Evolutionary conservation across 192 early-diverging fungal species (phyloP).

Genomic region (Linnemannia schmuckeri): DNA sequence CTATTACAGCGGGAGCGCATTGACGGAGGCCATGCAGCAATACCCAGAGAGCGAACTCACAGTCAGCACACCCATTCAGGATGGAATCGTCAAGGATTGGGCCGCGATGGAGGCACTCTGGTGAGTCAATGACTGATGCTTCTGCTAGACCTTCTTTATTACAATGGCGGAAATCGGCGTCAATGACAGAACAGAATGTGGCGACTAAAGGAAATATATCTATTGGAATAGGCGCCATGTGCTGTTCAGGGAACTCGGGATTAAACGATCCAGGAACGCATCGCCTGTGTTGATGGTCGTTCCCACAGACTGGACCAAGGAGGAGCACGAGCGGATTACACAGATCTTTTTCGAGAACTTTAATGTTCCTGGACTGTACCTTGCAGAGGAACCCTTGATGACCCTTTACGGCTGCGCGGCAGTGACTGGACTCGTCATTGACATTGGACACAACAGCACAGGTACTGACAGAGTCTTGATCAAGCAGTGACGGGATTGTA

Average conservation of each 20-base stretch:
- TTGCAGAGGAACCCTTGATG: slow-evolving; percentile 88
- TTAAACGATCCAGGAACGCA: slow-evolving; percentile 82
- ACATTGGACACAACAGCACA: slow-evolving; percentile 90
- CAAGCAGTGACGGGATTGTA: background rate
- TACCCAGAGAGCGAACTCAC: slow-evolving; percentile 30
- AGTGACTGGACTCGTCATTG: slow-evolving; percentile 87
- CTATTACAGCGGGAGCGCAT: slow-evolving; percentile 50
- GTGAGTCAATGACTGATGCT: slow-evolving; percentile 28
- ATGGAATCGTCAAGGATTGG: slow-evolving; percentile 79
- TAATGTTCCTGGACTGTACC: slow-evolving; percentile 85
- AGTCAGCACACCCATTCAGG: slow-evolving; percentile 66
- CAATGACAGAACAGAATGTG: background rate
- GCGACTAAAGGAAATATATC: background rate
- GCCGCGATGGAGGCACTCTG: slow-evolving; percentile 78
- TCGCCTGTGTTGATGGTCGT: slow-evolving; percentile 82
- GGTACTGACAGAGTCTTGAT: slow-evolving; percentile 53
- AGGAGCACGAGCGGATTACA: slow-evolving; percentile 81
- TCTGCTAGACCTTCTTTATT: background rate
- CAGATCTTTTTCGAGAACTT: slow-evolving; percentile 95
- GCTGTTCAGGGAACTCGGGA: slow-evolving; percentile 80
- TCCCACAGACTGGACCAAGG: slow-evolving; percentile 87
- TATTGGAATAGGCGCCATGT: slow-evolving; percentile 74
- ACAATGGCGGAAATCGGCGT: background rate
- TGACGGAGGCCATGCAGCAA: slow-evolving; percentile 41
- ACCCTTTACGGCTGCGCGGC: slow-evolving; percentile 84